phyloP scores from a whole-genome alignment of 1,139 yeast genomes.

The Scheffersomyces stambukii region DNA sequence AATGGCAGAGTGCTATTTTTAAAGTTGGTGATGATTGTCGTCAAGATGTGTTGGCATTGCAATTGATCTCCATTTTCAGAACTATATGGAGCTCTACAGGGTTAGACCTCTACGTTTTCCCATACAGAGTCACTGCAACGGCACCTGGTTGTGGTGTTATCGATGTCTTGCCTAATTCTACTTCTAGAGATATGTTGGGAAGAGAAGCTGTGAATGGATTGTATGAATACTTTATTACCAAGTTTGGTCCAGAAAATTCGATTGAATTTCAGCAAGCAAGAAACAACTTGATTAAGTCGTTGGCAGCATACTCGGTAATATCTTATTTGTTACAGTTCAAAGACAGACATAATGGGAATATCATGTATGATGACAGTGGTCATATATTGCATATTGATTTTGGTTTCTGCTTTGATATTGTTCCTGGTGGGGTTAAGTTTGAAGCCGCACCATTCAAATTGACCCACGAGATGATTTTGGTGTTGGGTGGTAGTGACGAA shows the following conservation, averaged over 20 bases:
- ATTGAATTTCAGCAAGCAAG: constrained; percentile 89
- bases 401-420: constrained; percentile 98
- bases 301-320: constrained; percentile 94
- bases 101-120: constrained; percentile 84
- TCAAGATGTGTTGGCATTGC: constrained; percentile 93
- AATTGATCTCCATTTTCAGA: constrained; percentile 85
- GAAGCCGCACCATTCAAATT: constrained; percentile 97
- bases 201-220: constrained; percentile 98
- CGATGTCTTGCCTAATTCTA: constrained; percentile 92
- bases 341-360: constrained; percentile 98
- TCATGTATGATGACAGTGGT: constrained; percentile 96
- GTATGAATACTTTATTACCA: constrained; percentile 86
- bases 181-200: constrained; percentile 97
- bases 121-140: constrained; percentile 94
- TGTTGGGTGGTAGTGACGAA: constrained; percentile 81
- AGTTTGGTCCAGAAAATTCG: constrained; percentile 90
- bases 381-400: constrained; percentile 95
- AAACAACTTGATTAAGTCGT: constrained; percentile 85
- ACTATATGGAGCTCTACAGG: constrained; percentile 88
- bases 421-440: constrained; percentile 97
- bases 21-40: constrained; percentile 99
- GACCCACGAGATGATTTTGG: constrained; percentile 93
- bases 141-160: constrained; percentile 99
- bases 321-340: constrained; percentile 91
- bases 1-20: constrained; percentile 94